phyloP scores from a whole-genome alignment of 2,329 filamentous ascomycete genomes.

The Alternaria novae-zelandiae region DNA sequence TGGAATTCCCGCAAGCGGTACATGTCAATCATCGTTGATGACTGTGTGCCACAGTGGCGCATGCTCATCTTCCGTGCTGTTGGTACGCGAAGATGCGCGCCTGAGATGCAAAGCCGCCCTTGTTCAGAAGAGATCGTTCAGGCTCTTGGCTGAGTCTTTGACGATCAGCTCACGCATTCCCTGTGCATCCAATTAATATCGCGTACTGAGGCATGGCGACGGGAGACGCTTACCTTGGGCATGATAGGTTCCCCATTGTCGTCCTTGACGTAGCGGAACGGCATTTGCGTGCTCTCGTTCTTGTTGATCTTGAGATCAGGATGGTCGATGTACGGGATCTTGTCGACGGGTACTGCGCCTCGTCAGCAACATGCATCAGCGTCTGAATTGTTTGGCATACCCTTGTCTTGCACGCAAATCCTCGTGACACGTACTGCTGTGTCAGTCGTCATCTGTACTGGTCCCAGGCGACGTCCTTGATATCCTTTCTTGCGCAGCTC shows the following conservation, averaged over 20 bases:
- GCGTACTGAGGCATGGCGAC: conserved; percentile 15
- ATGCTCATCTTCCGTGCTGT: conserved; percentile 19
- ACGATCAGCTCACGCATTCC: conserved; percentile 95
- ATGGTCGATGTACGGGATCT: conserved; percentile 83
- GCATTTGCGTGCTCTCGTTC: conserved; percentile 96
- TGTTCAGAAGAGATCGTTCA: conserved; percentile 78
- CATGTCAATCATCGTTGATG: conserved; percentile 28
- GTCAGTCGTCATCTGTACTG: conserved; percentile 98
- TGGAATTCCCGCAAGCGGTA: conserved; percentile 27
- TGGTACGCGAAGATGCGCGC: neutral
- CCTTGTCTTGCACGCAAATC: conserved; percentile 82
- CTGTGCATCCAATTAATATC: conserved; percentile 55
- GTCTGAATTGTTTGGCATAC: conserved; percentile 58
- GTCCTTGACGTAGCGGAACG: conserved; percentile 90
- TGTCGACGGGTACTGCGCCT: conserved; percentile 71
- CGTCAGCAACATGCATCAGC: conserved; percentile 22
- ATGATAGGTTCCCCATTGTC: conserved; percentile 81
- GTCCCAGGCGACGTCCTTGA: conserved; percentile 81
- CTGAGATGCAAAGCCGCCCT: neutral
- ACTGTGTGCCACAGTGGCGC: conserved; percentile 49
- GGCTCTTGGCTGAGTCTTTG: conserved; percentile 89
- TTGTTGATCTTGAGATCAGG: conserved; percentile 90
- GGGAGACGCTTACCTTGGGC: conserved; percentile 71
- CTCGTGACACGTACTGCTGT: conserved; percentile 94
- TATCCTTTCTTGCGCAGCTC: conserved; percentile 95